Evolutionary conservation across 2,329 filamentous ascomycete genomes (phyloP).

Genomic region (Sporothrix schenckii): DNA sequence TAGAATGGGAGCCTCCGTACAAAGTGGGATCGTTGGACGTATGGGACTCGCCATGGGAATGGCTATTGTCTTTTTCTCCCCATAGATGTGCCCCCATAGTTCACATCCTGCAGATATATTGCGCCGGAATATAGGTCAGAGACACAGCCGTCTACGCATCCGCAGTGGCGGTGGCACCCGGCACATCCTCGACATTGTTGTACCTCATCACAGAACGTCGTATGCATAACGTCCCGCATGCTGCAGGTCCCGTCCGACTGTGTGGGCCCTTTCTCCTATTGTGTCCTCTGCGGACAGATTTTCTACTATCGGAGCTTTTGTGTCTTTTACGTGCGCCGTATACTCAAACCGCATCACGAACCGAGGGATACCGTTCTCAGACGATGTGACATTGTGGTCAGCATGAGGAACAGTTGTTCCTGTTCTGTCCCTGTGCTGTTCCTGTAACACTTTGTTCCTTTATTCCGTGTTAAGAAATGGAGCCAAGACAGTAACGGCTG

Average conservation of each 20-base stretch:
- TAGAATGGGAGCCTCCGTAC: not conserved
- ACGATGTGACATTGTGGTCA: not conserved
- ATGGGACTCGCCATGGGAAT: not conserved
- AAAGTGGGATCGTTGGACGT: not conserved
- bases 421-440: not conserved
- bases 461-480: not conserved
- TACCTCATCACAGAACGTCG: not conserved
- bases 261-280: not conserved
- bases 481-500: not conserved
- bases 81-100: not conserved
- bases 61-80: not conserved
- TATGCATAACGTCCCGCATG: conserved; percentile 19
- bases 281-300: not conserved
- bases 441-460: not conserved
- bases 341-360: not conserved
- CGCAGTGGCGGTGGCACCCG: too few relatives aligned
- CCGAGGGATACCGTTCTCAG: not conserved
- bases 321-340: not conserved
- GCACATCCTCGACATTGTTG: not conserved
- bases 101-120: conserved; percentile 6
- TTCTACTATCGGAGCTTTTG: conserved; percentile 13
- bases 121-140: conserved; percentile 13
- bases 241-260: conserved; percentile 1
- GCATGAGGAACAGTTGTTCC: not conserved
- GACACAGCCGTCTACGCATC: conserved; percentile 1